Base-by-base conservation (phyloP, 768 basidiomycete genomes). In the Mycena metata region DNA sequence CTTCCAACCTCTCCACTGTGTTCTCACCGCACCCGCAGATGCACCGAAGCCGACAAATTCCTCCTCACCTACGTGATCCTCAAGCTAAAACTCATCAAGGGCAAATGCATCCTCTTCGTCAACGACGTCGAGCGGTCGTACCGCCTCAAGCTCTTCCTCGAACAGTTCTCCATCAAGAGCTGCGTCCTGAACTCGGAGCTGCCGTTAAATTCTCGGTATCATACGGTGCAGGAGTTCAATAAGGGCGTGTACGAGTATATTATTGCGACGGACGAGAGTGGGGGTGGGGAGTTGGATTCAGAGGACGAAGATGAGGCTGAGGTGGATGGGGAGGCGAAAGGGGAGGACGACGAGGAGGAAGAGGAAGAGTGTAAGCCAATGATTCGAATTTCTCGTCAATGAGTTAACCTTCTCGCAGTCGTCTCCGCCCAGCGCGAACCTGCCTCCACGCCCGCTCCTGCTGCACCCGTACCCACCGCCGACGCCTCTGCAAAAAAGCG, bases 201-300 rank as follows among this genome's bases (percentile, higher is more conserved):
- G 35, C 98, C 98, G 0, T 81, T 99, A 62, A 98, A 98, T 76
- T 98, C 96, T 21, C 89, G 97, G 91, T 90, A 96, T 75, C 98
- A 99, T 75, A 92, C 92, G 2, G 98, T 99, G 1, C 96, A 99
- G 74, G 98, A 98, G 79, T 99, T 99, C 76, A 99, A 99, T 79
- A 94, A 95, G 73, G 98, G 98, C 2, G 95, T 98, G 10, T 99
- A 98, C 74, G 96, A 99, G 77, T 98, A 99, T 78, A 96, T 99
- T 70, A 98, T 99, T 61, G 98, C 98, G 0, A 97, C 96, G 12
- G 97, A 99, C 76, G 98, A 99, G 80, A 90, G 89, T 64, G 88
- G 89, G 0, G 82, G 84, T 5, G 83, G 82, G 5, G 81, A 83
- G 1, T 12, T 62, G 24, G 70, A 72, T 58, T 19, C 54, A 0